Evolutionary conservation across 2,329 filamentous ascomycete species (phyloP), one percentile per base, ranked within the genome.

Genomic region (Ustilaginoidea virens): DNA sequence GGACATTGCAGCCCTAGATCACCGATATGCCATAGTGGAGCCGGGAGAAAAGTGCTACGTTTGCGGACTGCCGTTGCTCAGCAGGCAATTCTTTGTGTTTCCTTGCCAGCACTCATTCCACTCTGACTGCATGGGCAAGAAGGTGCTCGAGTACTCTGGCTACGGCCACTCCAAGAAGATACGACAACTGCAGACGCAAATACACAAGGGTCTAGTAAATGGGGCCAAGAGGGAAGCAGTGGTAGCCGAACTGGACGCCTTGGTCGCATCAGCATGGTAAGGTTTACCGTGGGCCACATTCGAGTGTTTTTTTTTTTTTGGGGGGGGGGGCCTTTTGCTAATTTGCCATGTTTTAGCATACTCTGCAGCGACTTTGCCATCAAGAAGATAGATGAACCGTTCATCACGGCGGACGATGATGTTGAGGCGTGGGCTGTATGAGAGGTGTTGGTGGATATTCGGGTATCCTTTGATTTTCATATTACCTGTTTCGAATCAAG

Each of bases 61-160:
- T 2, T 98, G 90, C 47, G 72, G 75, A 0, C 56, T 96, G 32
- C 90, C 90, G 7, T 58, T 98, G 30, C 64, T 98, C 11, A 86
- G 80, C 46, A 61, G 86, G 30, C 86, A 94, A 44, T 98, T 98
- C 55, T 98, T 96, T 42, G 90, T 98, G 12, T 98, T 98, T 41
- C 90, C 90, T 0, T 98, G 90, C 52, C 90, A 98, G 59, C 90
- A 98, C 54, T 81, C 86, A 4, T 98, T 98, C 47, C 90, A 98
- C 52, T 87, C 81, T 23, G 90, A 98, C 49, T 98, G 90, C 50
- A 57, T 98, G 27, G 87, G 83, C 0, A 76, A 73, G 43, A 80
- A 79, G 46, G 83, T 96, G 1, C 66, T 94, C 30, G 80, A 87
- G 50, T 76, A 83, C 39, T 75, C 78, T 2, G 82, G 83, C 0